phyloP scores from a whole-genome alignment of 2,329 filamentous ascomycete genomes.

The Tetracladium maxilliforme region DNA sequence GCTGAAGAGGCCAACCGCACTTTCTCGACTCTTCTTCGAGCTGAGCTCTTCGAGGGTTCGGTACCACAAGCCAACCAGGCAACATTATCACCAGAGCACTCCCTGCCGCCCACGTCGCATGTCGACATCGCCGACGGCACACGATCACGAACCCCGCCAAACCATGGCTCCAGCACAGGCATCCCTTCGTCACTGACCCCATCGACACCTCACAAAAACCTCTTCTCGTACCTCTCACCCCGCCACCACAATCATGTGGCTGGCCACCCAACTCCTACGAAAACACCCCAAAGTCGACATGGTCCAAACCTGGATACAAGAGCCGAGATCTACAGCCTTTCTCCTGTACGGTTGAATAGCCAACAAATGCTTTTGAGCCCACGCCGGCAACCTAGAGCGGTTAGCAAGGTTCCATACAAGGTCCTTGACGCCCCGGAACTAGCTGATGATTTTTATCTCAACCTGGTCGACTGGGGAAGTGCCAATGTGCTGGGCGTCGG shows the following conservation, averaged over 20 bases:
- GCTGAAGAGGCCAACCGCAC: conserved; percentile 92
- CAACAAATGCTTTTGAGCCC: conserved; percentile 89
- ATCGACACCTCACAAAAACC: conserved; percentile 92
- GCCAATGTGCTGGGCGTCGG: conserved; percentile 90
- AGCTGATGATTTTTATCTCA: conserved; percentile 95
- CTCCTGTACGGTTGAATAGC: conserved; percentile 82
- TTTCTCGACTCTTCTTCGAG: conserved; percentile 74
- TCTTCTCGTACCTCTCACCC: conserved; percentile 83
- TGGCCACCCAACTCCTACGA: conserved; percentile 76
- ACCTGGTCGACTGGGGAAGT: conserved; percentile 94
- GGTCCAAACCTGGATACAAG: conserved; percentile 78
- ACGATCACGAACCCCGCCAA: conserved; percentile 70
- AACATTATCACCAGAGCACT: conserved; percentile 43
- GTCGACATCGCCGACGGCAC: conserved; percentile 47
- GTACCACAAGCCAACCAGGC: conserved; percentile 68
- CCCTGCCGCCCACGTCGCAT: conserved; percentile 31
- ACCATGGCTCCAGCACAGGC: conserved; percentile 40
- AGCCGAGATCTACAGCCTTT: conserved; percentile 90
- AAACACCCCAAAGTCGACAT: conserved; percentile 78
- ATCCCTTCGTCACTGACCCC: conserved; percentile 71
- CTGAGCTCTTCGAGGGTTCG: conserved; percentile 83
- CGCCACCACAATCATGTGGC: conserved; percentile 50
- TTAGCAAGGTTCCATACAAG: conserved; percentile 96
- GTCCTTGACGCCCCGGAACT: conserved; percentile 92
- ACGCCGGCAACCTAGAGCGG: conserved; percentile 72